Conservation (phyloP, 768 basidiomycete species). For the Tubosaeta sp. region DNA sequence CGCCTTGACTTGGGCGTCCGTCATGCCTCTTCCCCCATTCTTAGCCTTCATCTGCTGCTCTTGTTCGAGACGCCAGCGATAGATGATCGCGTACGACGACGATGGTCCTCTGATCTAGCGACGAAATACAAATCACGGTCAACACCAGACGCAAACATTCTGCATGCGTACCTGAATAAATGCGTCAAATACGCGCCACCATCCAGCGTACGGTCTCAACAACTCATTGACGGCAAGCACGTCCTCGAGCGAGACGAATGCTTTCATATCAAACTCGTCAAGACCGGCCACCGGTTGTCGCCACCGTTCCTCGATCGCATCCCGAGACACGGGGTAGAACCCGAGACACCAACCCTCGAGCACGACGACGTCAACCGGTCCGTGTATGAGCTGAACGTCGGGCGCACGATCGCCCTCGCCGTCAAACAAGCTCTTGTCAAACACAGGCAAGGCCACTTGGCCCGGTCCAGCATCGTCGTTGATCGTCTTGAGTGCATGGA, state of each 20-base stretch:
- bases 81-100: slow-evolving; percentile 53
- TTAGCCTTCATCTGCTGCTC: slow-evolving; percentile 82
- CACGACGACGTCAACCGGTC: slow-evolving; percentile 74
- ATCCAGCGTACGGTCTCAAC: slow-evolving; percentile 52
- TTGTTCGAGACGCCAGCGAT: slow-evolving; percentile 86
- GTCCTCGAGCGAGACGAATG: slow-evolving; percentile 45
- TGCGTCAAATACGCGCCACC: slow-evolving; percentile 70
- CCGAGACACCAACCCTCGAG: slow-evolving; percentile 97
- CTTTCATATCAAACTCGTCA: slow-evolving; percentile 31
- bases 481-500: slow-evolving; percentile 47
- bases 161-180: slow-evolving; percentile 62
- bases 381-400: slow-evolving; percentile 37
- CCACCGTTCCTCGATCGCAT: slow-evolving; percentile 55
- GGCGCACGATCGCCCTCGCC: slow-evolving; percentile 83
- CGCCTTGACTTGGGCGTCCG: slow-evolving; percentile 69
- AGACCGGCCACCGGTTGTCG: slow-evolving; percentile 24
- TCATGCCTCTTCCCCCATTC: slow-evolving; percentile 89
- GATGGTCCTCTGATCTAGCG: slow-evolving; percentile 37
- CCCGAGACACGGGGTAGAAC: slow-evolving; percentile 58
- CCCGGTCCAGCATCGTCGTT: slow-evolving; percentile 19
- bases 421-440: slow-evolving; percentile 78
- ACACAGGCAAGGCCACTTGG: slow-evolving; percentile 61
- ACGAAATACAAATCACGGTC: not conserved
- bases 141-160: not conserved
- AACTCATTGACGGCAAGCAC: slow-evolving; percentile 60